A percentile compares a stretch with the other conserved stretches of the same genome.
phyloP scores from a whole-genome alignment of 108 stramenopile genomes.

The Epithemia pelagica region DNA sequence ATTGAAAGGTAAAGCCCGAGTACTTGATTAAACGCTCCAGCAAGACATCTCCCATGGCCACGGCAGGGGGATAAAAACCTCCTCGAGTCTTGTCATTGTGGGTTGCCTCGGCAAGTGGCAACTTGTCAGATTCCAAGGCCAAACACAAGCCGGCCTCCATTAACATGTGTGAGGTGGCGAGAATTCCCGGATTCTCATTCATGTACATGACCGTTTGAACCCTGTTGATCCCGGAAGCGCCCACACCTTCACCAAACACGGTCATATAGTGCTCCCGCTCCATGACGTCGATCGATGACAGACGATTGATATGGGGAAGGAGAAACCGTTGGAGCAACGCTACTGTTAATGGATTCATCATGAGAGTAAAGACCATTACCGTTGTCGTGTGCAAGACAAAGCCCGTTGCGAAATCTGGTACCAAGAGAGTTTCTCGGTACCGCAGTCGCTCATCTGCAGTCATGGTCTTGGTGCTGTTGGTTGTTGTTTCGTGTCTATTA shows the following conservation, averaged over 20 bases:
- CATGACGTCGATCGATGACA: conserved; percentile 57
- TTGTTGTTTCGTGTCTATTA: not conserved
- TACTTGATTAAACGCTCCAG: conserved; percentile 38
- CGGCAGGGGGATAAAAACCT: conserved; percentile 71
- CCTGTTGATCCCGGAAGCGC: conserved; percentile 24
- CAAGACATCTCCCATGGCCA: conserved; percentile 55
- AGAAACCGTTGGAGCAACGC: conserved; percentile 36
- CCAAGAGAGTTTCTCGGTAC: conserved; percentile 48
- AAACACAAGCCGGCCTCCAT: conserved; percentile 66
- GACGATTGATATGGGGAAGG: conserved; percentile 66
- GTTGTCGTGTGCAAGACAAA: conserved; percentile 29
- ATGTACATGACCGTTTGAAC: conserved; percentile 50
- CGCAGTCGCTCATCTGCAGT: conserved; percentile 14
- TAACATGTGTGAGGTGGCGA: conserved; percentile 68
- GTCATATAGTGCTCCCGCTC: conserved; percentile 39
- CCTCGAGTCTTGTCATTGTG: conserved; percentile 26
- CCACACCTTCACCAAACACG: conserved; percentile 41
- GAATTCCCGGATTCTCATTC: conserved; percentile 52
- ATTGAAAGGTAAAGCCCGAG: not conserved
- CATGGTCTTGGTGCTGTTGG: conserved; percentile 9
- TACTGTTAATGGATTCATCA: conserved; percentile 54
- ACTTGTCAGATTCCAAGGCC: conserved; percentile 26
- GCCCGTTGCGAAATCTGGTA: conserved; percentile 34
- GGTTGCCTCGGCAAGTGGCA: not conserved
- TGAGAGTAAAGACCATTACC: conserved; percentile 23